Evolutionary conservation across 192 early-diverging fungal species (phyloP).

Genomic region (Umbelopsis sp.): DNA sequence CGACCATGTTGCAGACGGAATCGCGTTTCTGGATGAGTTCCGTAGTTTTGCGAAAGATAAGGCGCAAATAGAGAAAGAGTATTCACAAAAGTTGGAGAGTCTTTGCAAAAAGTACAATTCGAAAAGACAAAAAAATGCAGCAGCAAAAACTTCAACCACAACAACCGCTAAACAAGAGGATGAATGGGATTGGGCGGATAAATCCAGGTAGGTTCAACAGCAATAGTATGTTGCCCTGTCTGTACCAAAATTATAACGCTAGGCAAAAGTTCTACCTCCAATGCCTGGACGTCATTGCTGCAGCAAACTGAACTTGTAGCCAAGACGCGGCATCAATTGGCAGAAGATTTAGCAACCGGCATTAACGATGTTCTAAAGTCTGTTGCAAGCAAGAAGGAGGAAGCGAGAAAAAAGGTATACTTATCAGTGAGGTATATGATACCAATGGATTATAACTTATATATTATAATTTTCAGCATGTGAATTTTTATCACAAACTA

Average conservation of each 20-base stretch:
- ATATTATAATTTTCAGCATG: constrained; percentile 50
- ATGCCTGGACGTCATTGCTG: constrained; percentile 64
- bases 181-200: constrained; percentile 39
- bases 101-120: constrained; percentile 61
- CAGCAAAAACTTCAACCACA: not conserved
- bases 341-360: constrained; percentile 53
- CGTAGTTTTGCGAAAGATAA: constrained; percentile 72
- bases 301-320: constrained; percentile 57
- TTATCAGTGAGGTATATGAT: not conserved
- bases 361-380: constrained; percentile 62
- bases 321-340: constrained; percentile 47
- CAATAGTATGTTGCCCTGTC: not conserved
- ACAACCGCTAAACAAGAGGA: constrained; percentile 21
- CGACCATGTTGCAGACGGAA: constrained; percentile 54
- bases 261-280: constrained; percentile 50
- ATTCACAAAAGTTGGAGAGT: constrained; percentile 64
- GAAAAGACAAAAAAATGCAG: constrained; percentile 45
- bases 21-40: constrained; percentile 68
- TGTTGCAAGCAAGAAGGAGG: constrained; percentile 60
- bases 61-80: constrained; percentile 71
- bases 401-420: constrained; percentile 69
- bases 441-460: not conserved
- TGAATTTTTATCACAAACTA: constrained; percentile 64
- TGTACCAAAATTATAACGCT: not conserved
- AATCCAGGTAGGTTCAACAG: constrained; percentile 42